phyloP scores from a whole-genome alignment of 371 early-diverging fungal genomes.

The Scutellospora calospora region DNA sequence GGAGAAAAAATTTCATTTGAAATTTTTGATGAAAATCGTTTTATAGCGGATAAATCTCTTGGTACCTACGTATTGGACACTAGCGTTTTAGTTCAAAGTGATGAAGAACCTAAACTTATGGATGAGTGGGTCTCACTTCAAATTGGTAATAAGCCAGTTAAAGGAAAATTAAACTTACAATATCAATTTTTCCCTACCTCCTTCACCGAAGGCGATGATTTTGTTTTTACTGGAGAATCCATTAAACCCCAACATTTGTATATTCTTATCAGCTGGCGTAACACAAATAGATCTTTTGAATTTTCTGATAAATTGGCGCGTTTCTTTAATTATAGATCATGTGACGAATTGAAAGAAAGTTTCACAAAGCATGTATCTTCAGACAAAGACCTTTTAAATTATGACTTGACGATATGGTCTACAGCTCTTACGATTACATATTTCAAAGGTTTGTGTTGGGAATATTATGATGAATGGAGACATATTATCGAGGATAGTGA shows the following conservation, averaged over 20 bases:
- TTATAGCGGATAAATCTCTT: constrained; percentile 13
- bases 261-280: constrained; percentile 33
- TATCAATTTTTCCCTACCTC: constrained; percentile 4
- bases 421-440: constrained; percentile 32
- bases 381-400: not conserved
- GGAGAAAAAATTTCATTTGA: constrained; percentile 28
- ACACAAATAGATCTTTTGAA: not conserved
- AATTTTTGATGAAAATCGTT: constrained; percentile 25
- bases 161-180: not conserved
- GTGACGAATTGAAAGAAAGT: not conserved
- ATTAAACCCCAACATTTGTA: constrained; percentile 12
- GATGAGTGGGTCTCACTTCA: not conserved
- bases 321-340: constrained; percentile 31
- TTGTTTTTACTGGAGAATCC: not conserved
- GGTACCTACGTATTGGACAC: constrained; percentile 15
- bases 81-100: not conserved
- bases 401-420: not conserved
- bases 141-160: not conserved
- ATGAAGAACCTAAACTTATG: not conserved
- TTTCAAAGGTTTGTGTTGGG: constrained; percentile 32
- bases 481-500: not conserved
- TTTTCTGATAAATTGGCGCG: constrained; percentile 28
- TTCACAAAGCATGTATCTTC: not conserved
- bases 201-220: not conserved
- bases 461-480: constrained; percentile 34